Conservation (phyloP, 2,329 filamentous ascomycete genomes). For the Pseudogymnoascus sp. region DNA sequence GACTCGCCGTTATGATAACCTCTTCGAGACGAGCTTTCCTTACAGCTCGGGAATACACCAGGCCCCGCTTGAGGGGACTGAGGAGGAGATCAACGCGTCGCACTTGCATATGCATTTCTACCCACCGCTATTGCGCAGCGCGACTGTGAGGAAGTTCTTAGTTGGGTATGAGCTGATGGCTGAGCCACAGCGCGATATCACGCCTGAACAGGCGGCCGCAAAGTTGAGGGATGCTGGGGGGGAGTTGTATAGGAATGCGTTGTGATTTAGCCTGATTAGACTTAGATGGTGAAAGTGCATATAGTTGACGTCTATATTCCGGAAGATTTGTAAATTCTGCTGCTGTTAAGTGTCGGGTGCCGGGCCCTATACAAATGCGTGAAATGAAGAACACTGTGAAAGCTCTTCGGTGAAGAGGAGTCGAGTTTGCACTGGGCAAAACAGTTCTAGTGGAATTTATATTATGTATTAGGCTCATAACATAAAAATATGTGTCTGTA, state of each 20-base stretch:
- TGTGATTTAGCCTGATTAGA: not conserved
- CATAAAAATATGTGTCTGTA: not conserved
- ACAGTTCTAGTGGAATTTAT: not conserved
- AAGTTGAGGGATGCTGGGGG: slow-evolving; percentile 69
- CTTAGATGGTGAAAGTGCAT: not conserved
- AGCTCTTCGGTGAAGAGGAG: too few species aligned
- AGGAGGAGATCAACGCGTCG: slow-evolving; percentile 76
- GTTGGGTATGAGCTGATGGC: slow-evolving; percentile 96
- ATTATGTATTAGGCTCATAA: not conserved
- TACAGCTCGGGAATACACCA: slow-evolving; percentile 97
- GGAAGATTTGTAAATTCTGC: not conserved
- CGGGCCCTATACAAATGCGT: not conserved
- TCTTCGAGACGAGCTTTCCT: slow-evolving; percentile 94
- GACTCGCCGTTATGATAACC: slow-evolving; percentile 86
- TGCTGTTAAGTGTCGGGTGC: not conserved
- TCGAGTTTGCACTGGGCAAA: not conserved
- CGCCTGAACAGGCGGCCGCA: slow-evolving; percentile 85
- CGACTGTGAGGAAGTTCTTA: slow-evolving; percentile 90
- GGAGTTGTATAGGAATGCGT: slow-evolving; percentile 68
- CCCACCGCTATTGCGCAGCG: slow-evolving; percentile 82
- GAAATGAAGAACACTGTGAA: not conserved
- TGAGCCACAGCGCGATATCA: slow-evolving; percentile 97
- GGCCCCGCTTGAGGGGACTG: slow-evolving; percentile 73
- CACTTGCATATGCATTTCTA: slow-evolving; percentile 98
- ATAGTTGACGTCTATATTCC: not conserved